Conservation (phyloP, 176 grass and related monocot species). For the Microstegium vimineum region DNA sequence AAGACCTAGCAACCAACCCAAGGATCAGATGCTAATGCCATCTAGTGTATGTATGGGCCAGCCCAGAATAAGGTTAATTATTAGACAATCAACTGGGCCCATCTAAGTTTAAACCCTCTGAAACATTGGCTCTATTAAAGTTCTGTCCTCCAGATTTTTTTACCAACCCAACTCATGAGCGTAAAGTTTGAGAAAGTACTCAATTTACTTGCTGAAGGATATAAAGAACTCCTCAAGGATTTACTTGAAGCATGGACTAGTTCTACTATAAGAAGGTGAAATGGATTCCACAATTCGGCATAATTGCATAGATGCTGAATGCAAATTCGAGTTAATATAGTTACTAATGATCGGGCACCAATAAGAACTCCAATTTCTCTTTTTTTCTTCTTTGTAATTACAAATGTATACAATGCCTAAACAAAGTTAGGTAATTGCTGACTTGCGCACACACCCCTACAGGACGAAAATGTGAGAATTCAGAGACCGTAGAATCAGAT, state of each 20-base stretch:
- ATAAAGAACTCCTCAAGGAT: not conserved
- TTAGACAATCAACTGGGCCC: slow-evolving; percentile 26
- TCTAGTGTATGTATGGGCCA: slow-evolving; percentile 39
- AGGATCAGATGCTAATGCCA: slow-evolving; percentile 54
- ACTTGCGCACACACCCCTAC: not conserved
- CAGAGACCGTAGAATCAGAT: slow-evolving; percentile 30
- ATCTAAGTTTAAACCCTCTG: slow-evolving; percentile 17
- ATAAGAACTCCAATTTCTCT: not conserved
- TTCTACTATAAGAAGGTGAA: not conserved
- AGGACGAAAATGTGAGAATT: not conserved
- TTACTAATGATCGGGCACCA: not conserved
- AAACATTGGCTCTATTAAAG: not conserved
- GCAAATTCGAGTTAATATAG: not conserved
- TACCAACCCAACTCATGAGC: not conserved
- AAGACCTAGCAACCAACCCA: slow-evolving; percentile 25
- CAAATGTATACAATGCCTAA: not conserved
- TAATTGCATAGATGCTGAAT: not conserved
- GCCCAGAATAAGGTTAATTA: slow-evolving; percentile 35
- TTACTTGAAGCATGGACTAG: not conserved
- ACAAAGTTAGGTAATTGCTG: not conserved
- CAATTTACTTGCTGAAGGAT: not conserved
- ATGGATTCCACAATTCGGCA: not conserved
- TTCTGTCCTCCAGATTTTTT: slow-evolving; percentile 4
- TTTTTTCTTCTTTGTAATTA: not conserved
- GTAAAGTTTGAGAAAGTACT: slow-evolving; percentile 7